These are phyloP conservation scores for Gossypium davidsonii DNA, from an alignment of 441 rosid species.

Conservation along the genomic window DNA sequence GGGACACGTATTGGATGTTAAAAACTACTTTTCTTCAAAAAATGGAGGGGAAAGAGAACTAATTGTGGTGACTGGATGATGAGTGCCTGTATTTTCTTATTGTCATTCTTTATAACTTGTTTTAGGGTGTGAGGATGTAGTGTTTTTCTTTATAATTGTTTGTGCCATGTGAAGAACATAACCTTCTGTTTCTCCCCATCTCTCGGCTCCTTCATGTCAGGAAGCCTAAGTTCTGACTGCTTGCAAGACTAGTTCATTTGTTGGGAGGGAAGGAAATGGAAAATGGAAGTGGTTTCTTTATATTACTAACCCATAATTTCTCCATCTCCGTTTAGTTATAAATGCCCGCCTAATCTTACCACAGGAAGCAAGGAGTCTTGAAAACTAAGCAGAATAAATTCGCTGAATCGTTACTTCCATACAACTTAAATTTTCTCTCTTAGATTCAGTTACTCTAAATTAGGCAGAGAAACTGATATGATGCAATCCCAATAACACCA, in stretches of 20 bases:
- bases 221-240: neutral
- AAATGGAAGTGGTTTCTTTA: neutral
- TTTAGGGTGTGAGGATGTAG: slow-evolving; percentile 38
- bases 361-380: neutral
- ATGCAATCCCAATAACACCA: neutral
- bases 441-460: neutral
- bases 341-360: neutral
- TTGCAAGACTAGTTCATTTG: neutral
- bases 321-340: neutral
- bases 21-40: slow-evolving; percentile 1
- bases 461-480: neutral
- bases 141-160: slow-evolving; percentile 17
- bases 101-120: slow-evolving; percentile 35
- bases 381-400: neutral
- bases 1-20: neutral
- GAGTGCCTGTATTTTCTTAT: slow-evolving; percentile 28
- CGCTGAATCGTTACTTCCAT: neutral
- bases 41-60: neutral
- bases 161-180: neutral
- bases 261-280: neutral
- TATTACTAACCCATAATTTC: neutral
- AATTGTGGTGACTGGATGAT: slow-evolving; percentile 21
- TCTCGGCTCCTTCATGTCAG: neutral
- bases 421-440: neutral
- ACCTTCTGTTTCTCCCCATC: neutral